A percentile compares a stretch with the other conserved stretches of the same genome.
phyloP scores from a whole-genome alignment of 306 rosid species.

The Chamaecrista fasciculata region DNA sequence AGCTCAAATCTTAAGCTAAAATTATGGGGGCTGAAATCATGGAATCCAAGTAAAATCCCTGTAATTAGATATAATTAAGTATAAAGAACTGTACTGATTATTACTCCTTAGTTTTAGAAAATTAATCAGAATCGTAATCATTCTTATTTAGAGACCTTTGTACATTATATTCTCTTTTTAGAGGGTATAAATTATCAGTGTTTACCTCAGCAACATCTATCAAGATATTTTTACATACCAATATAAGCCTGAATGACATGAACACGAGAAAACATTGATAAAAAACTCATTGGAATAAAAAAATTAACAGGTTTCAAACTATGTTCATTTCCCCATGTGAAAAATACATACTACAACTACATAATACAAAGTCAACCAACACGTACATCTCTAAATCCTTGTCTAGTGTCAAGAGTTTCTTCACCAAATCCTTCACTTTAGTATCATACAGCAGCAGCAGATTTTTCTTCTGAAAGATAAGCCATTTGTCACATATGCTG shows the following conservation, averaged over 20 bases:
- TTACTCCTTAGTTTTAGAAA: too few species aligned
- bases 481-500: slow-evolving; percentile 28
- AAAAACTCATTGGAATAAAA: slow-evolving; percentile 7
- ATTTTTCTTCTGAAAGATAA: slow-evolving; percentile 75
- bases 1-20: too few species aligned
- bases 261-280: not conserved
- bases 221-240: not conserved
- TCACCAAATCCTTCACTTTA: slow-evolving; percentile 71
- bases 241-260: not conserved
- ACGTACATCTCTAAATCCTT: slow-evolving; percentile 70
- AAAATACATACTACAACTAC: slow-evolving; percentile 6
- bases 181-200: too few species aligned
- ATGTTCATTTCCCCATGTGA: not conserved
- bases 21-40: too few species aligned
- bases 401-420: slow-evolving; percentile 63
- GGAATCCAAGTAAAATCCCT: too few species aligned
- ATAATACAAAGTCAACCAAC: slow-evolving; percentile 19
- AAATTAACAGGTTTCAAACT: slow-evolving; percentile 13
- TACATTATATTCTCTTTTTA: too few species aligned
- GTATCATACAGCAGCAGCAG: slow-evolving; percentile 61
- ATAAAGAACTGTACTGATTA: too few species aligned
- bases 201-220: not conserved
- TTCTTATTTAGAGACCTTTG: too few species aligned
- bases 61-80: too few species aligned
- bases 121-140: too few species aligned